Evolutionary conservation across 495 filamentous ascomycete genomes (phyloP), one percentile per base, ranked within the genome.

Genomic region (Podospora fimiseda): DNA sequence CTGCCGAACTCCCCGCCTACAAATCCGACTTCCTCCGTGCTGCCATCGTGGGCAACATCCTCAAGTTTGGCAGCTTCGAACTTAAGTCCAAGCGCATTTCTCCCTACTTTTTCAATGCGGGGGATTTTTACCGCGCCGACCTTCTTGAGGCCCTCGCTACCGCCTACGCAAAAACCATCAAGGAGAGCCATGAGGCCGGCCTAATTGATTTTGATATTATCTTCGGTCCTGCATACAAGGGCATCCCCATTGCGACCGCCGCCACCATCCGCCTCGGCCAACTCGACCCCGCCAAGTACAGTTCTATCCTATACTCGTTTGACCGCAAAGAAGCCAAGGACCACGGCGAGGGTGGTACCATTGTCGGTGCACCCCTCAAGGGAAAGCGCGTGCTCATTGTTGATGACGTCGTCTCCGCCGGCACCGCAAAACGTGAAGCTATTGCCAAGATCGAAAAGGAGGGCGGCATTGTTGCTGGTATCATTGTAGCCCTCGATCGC

Each of bases 31-130:
- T 98, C 69, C 78, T 96, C 14, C 69, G 79, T 43, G 78, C 87
- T 39, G 80, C 88, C 65, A 78, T 93, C 61, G 68, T 73, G 36
- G 84, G 83, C 70, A 81, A 81, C 52, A 84, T 89, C 67, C 84
- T 96, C 52, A 85, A 84, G 39, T 96, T 98, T 73, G 92, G 93
- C 66, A 82, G 78, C 60, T 96, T 85, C 76, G 84, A 82, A 50
- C 78, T 98, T 57, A 98, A 98, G 71, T 96, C 91, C 50, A 85
- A 86, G 59, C 90, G 93, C 57, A 79, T 83, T 62, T 95, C 90
- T 6, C 91, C 93, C n/a, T 96, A 97, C 81, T 96, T 98, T 80
- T 95, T 97, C 84, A 94, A 93, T 70, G 88, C 90, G 15, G 89
- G 89, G 27, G 80, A 85, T 59, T 90, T 96, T 74, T 85, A 90